Evolutionary conservation across 805 yeast species (phyloP).

Genomic region (Saccharomyces eubayanus): DNA sequence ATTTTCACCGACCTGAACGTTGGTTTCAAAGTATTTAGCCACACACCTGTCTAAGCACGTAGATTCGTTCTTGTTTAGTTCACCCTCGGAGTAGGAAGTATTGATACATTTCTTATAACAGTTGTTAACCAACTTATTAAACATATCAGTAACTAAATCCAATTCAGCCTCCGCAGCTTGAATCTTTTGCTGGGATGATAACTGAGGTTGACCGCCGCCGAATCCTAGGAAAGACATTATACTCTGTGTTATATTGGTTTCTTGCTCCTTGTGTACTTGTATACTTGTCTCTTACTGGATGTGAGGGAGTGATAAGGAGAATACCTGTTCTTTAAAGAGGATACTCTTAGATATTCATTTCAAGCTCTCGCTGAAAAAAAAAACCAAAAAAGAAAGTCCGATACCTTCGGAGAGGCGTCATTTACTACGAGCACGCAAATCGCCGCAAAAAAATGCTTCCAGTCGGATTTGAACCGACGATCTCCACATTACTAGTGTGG

Average conservation of each 20-base stretch:
- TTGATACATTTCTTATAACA: conserved; percentile 83
- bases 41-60: conserved; percentile 93
- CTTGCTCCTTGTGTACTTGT: not conserved
- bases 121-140: conserved; percentile 81
- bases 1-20: conserved; percentile 86
- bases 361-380: not conserved
- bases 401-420: not conserved
- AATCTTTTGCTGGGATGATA: conserved; percentile 66
- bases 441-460: conserved; percentile 40
- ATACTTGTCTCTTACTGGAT: not conserved
- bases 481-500: conserved; percentile 84
- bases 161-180: conserved; percentile 94
- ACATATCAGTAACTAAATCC: conserved; percentile 97
- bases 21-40: conserved; percentile 87
- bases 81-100: conserved; percentile 59
- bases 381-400: not conserved
- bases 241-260: not conserved
- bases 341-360: not conserved
- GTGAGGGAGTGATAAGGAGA: not conserved
- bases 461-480: conserved; percentile 74
- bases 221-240: conserved; percentile 66
- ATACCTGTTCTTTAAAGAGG: not conserved
- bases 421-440: not conserved
- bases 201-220: conserved; percentile 67
- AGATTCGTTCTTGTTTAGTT: conserved; percentile 69